Base-by-base conservation (phyloP, 2,329 filamentous ascomycete genomes). In the Xylaria hypoxylon region DNA sequence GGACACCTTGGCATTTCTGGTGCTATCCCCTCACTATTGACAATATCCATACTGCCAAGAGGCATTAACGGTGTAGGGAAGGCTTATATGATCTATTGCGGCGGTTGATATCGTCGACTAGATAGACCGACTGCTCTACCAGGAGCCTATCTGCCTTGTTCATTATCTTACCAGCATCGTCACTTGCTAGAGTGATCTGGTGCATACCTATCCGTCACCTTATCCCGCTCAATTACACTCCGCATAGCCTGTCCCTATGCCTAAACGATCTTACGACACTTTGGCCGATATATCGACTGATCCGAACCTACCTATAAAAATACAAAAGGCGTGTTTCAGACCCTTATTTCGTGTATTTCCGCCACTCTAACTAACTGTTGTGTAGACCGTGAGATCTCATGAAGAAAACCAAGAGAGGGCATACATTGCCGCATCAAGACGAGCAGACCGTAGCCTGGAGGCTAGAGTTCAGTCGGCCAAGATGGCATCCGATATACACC, bases 401-500 rank as follows among this genome's bases (percentile, higher is more conserved):
- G 90, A 92, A 72, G 92, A 94, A 78, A 94, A 95, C 73, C 90
- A 93, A 76, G 92, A 95, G 79, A 86, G 94, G 75, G 94, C 94
- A 24, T 97, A 96, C 77, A 96, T 97, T 72, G 94, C 94, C 13
- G 94, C 94, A 3, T 97, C 95, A 5, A 85, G 94, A 70, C 86
- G 95, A 70, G 92, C 92, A 73, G 95, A 97, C 75, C 89, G 94
- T 60, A 95, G 91, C 75, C 82, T 97, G 17, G 94, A 97, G 78
- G 94, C 94, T 15, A 89, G 94, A 28, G 87, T 97, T 19, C 92
- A 97, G 77, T 97, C 94, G 2, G 94, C 95, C 15, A 87, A 89
- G 58, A 88, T 92, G 79, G 94, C 94, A 5, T 97, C 94, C n/a
- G 90, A 93, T 74, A 93, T 97, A 42, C 94, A 97, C 84, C 93